Percentiles rank a stretch among this genome's conserved stretches.
phyloP scores from a whole-genome alignment of 2,329 filamentous ascomycete species.

The Trichophyton benhamiae region DNA sequence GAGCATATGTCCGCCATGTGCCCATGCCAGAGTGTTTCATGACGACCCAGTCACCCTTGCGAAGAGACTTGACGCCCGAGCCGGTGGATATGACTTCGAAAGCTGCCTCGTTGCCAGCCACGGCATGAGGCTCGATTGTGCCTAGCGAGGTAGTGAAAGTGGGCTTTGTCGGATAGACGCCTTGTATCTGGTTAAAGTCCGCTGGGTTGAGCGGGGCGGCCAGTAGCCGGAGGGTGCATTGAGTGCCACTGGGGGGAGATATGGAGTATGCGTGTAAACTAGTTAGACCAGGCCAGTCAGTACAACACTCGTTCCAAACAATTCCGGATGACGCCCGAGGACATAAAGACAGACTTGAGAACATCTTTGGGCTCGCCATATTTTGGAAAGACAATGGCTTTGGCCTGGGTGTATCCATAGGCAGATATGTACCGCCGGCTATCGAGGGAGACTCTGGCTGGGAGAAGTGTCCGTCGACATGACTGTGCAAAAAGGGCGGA shows the following conservation, averaged over 20 bases:
- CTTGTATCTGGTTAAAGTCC: constrained; percentile 96
- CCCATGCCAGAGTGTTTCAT: constrained; percentile 73
- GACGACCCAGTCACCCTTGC: constrained; percentile 85
- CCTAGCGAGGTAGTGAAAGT: constrained; percentile 63
- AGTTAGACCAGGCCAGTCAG: neutral
- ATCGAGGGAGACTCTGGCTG: constrained; percentile 7
- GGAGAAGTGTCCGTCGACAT: neutral
- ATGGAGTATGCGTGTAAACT: constrained; percentile 40
- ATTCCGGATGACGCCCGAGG: neutral
- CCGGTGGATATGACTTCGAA: constrained; percentile 74
- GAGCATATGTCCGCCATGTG: constrained; percentile 87
- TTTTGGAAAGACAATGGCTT: constrained; percentile 37
- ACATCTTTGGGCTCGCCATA: constrained; percentile 40
- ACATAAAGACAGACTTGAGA: constrained; percentile 28
- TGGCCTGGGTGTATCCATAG: constrained; percentile 40
- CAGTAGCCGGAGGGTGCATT: constrained; percentile 72
- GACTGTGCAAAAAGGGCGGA: neutral
- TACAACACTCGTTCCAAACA: neutral
- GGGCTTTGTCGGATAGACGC: constrained; percentile 81
- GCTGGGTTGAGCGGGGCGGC: constrained; percentile 90
- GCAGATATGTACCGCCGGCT: constrained; percentile 31
- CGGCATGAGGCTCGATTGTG: constrained; percentile 59
- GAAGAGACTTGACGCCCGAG: constrained; percentile 47
- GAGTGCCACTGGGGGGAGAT: constrained; percentile 42
- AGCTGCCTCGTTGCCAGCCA: constrained; percentile 65